Conservation (phyloP, 176 grass and related monocot species). For the Zizania latifolia region DNA sequence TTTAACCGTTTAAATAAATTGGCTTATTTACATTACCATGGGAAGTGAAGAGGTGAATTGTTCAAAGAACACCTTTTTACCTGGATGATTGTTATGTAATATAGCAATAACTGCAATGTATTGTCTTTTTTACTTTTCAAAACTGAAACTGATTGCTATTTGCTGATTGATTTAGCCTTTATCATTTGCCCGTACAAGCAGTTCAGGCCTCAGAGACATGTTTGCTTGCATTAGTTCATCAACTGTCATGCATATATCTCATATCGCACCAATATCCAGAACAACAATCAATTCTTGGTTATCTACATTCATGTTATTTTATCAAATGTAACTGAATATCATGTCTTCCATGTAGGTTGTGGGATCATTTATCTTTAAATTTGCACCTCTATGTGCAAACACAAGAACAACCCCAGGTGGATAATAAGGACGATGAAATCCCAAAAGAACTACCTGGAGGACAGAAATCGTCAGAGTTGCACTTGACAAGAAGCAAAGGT, state of each 20-base stretch:
- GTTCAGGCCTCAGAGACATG: not conserved
- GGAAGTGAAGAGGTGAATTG: not conserved
- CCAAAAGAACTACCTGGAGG: slow-evolving; percentile 39
- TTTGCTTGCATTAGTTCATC: not conserved
- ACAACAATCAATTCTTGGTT: not conserved
- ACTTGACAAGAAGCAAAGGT: slow-evolving; percentile 29
- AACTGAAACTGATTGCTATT: not conserved
- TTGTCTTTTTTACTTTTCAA: not conserved
- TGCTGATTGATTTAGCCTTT: not conserved
- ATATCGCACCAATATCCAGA: not conserved
- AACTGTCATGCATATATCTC: not conserved
- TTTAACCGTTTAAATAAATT: not conserved
- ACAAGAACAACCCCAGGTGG: slow-evolving; percentile 26
- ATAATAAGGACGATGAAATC: slow-evolving; percentile 22
- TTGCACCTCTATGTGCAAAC: slow-evolving; percentile 51
- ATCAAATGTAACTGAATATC: not conserved
- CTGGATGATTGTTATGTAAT: not conserved
- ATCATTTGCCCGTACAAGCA: not conserved
- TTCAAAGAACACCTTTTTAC: not conserved
- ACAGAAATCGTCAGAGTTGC: slow-evolving; percentile 25
- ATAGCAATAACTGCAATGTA: not conserved
- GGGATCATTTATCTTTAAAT: slow-evolving; percentile 78
- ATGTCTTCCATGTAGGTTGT: slow-evolving; percentile 49
- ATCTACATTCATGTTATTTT: not conserved
- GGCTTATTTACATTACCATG: not conserved